Percentiles rank a stretch among this genome's conserved stretches.
phyloP scores from a whole-genome alignment of 371 early-diverging fungal genomes.

The Lichtheimia corymbifera region DNA sequence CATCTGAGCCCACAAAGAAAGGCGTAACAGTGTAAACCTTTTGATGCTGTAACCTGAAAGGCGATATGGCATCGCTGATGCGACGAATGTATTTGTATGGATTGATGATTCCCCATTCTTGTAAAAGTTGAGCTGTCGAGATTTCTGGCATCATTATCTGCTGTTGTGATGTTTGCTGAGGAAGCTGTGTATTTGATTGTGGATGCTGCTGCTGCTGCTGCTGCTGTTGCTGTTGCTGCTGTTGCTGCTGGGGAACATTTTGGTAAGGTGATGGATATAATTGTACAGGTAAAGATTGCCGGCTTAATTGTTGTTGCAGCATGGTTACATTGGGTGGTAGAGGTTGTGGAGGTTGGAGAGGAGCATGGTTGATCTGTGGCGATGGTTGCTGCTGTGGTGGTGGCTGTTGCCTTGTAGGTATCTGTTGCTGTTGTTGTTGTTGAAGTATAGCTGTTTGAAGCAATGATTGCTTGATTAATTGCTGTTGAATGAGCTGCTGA shows the following conservation, averaged over 20 bases:
- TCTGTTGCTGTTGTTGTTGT: too few species aligned
- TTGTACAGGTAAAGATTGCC: not conserved
- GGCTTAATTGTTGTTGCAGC: not conserved
- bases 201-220: not conserved
- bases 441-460: too few species aligned
- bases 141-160: not conserved
- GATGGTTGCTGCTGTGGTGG: too few species aligned
- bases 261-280: not conserved
- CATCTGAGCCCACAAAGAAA: constrained; percentile 13
- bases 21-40: constrained; percentile 12
- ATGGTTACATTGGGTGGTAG: not conserved
- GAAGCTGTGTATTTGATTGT: not conserved
- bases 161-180: not conserved
- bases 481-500: too few species aligned
- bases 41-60: constrained; percentile 26
- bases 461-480: too few species aligned
- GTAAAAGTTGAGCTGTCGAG: not conserved
- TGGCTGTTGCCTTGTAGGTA: too few species aligned
- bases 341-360: not conserved
- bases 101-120: not conserved
- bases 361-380: not conserved
- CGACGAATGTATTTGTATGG: constrained; percentile 8
- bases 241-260: not conserved
- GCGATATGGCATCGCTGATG: constrained; percentile 18
- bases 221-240: not conserved